Evolutionary conservation across 495 filamentous ascomycete genomes (phyloP).

Genomic region (Penicillium ochrochloron): DNA sequence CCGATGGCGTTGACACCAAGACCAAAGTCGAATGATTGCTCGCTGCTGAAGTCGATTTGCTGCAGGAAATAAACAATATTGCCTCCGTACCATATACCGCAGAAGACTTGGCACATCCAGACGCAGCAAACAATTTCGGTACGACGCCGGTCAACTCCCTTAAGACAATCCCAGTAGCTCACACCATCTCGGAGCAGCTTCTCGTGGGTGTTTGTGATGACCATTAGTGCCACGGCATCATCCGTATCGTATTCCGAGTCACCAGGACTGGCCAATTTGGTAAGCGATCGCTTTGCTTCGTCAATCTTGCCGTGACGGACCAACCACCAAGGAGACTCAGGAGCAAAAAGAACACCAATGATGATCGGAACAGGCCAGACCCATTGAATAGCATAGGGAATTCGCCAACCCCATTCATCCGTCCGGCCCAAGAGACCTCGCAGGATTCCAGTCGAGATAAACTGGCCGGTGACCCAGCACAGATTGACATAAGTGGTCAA

Average conservation of each 20-base stretch:
- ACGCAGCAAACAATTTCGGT: constrained; percentile 73
- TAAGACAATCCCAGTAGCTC: constrained; percentile 63
- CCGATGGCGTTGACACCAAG: constrained; percentile 73
- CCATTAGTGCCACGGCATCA: constrained; percentile 74
- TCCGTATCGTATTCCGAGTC: constrained; percentile 63
- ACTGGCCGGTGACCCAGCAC: constrained; percentile 57
- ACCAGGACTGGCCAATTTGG: constrained; percentile 56
- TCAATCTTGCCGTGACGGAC: constrained; percentile 65
- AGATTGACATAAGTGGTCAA: neutral
- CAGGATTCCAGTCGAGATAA: constrained; percentile 49
- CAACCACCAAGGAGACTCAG: constrained; percentile 77
- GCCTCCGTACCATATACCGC: constrained; percentile 73
- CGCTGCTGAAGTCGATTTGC: constrained; percentile 62
- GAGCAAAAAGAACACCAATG: constrained; percentile 64
- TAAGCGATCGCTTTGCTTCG: constrained; percentile 56
- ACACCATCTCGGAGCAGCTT: constrained; percentile 27
- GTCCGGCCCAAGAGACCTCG: constrained; percentile 25
- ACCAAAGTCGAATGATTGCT: constrained; percentile 65
- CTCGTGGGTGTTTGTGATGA: constrained; percentile 70
- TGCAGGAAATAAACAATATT: constrained; percentile 77
- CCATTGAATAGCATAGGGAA: constrained; percentile 73
- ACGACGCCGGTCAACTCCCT: constrained; percentile 65
- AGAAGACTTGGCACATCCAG: constrained; percentile 79
- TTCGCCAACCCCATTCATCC: constrained; percentile 63
- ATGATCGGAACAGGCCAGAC: constrained; percentile 72